Percentiles rank a stretch among this genome's conserved stretches.
Evolutionary conservation across 108 stramenopile genomes (phyloP).

Genomic region (Nannochloropsis gaditana): DNA sequence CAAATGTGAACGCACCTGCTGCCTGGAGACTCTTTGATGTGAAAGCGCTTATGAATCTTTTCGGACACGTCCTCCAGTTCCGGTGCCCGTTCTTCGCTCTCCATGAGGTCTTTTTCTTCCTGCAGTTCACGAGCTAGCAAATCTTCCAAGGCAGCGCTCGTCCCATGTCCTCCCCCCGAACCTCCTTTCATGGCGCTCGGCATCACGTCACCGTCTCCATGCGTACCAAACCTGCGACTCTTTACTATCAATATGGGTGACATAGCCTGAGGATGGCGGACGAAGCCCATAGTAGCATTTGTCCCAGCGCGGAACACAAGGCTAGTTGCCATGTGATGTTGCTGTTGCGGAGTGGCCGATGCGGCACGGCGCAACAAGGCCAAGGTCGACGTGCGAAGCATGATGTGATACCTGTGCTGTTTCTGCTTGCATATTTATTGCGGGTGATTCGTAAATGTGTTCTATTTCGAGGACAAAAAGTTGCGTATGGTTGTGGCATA

Average conservation of each 20-base stretch:
- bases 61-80: not conserved
- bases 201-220: not conserved
- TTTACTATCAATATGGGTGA: not conserved
- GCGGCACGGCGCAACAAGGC: not conserved
- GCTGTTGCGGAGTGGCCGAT: not conserved
- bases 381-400: slow-evolving; percentile 16
- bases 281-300: not conserved
- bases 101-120: not conserved
- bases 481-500: too few species aligned
- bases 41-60: not conserved
- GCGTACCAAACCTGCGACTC: not conserved
- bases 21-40: slow-evolving; percentile 12
- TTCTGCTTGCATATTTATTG: not conserved
- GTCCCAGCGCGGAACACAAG: not conserved
- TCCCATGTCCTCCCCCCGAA: not conserved
- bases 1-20: not conserved
- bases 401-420: not conserved
- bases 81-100: slow-evolving; percentile 1
- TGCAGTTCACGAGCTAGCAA: not conserved
- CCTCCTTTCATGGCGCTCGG: not conserved
- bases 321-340: not conserved
- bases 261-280: not conserved
- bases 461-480: too few species aligned
- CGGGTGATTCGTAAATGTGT: too few species aligned
- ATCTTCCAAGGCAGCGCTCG: slow-evolving; percentile 1